These are phyloP conservation scores for Apiospora malaysiana DNA, from an alignment of 2,329 filamentous ascomycete genomes.

Conservation along the genomic window DNA sequence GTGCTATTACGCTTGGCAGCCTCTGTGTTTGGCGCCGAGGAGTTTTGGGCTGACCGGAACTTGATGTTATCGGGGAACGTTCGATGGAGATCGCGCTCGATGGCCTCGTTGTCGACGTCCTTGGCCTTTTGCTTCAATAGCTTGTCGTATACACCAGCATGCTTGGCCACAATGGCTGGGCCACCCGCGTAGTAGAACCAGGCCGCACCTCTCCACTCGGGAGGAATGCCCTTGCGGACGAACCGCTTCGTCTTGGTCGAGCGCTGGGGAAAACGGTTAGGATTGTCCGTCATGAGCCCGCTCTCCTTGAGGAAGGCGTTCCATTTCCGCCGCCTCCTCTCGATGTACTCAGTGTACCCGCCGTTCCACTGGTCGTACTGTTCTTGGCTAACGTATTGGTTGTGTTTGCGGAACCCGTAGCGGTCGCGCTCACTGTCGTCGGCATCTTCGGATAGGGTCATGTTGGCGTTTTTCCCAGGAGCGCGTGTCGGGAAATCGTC, in stretches of 20 bases:
- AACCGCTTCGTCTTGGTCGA: conserved; percentile 88
- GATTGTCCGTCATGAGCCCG: conserved; percentile 72
- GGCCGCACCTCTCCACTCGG: conserved; percentile 91
- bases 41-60: conserved; percentile 70
- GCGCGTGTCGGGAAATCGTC: conserved; percentile 54
- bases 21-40: conserved; percentile 40
- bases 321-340: conserved; percentile 83
- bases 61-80: conserved; percentile 94
- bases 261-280: conserved; percentile 78
- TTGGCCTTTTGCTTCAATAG: conserved; percentile 70
- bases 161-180: conserved; percentile 75
- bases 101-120: conserved; percentile 81
- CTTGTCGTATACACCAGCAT: conserved; percentile 77
- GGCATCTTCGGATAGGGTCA: conserved; percentile 47
- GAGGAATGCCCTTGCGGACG: conserved; percentile 90
- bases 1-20: conserved; percentile 42
- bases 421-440: conserved; percentile 69
- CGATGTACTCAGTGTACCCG: conserved; percentile 76
- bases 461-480: conserved; percentile 26
- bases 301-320: conserved; percentile 76
- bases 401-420: conserved; percentile 91
- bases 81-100: conserved; percentile 90
- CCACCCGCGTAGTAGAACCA: conserved; percentile 98
- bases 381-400: conserved; percentile 75
- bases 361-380: conserved; percentile 85